Conservation (phyloP, 768 basidiomycete species). For the Austroboletus eburneus region DNA sequence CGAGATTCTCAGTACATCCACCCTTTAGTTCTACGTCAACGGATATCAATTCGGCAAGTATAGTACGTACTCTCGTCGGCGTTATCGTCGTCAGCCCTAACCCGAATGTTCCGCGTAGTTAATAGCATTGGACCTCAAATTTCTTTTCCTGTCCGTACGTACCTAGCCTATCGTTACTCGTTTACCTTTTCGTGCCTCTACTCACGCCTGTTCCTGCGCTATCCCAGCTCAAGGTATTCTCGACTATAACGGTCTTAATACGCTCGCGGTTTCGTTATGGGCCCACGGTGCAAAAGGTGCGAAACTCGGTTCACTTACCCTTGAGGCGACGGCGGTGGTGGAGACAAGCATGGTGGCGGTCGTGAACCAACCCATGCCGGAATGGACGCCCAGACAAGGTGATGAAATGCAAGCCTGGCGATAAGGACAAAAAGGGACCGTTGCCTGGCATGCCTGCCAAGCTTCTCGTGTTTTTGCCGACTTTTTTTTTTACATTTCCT, state of each 20-base stretch:
- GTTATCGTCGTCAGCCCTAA: not conserved
- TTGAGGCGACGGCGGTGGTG: slow-evolving; percentile 34
- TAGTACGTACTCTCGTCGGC: slow-evolving; percentile 4
- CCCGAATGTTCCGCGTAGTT: slow-evolving; percentile 2
- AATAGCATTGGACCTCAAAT: slow-evolving; percentile 24
- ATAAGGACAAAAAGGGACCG: not conserved
- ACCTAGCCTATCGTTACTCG: not conserved
- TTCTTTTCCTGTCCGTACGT: slow-evolving; percentile 26
- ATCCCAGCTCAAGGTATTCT: slow-evolving; percentile 45
- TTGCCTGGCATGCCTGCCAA: too few relatives aligned
- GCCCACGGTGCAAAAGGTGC: slow-evolving; percentile 39
- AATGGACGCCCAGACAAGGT: slow-evolving; percentile 19
- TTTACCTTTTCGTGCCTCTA: not conserved
- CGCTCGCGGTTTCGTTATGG: slow-evolving; percentile 48
- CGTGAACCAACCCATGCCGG: slow-evolving; percentile 27
- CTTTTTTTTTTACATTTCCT: too few relatives aligned
- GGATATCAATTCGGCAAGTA: slow-evolving; percentile 28
- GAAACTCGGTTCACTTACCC: slow-evolving; percentile 36
- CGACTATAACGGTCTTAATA: slow-evolving; percentile 45
- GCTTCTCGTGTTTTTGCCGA: too few relatives aligned
- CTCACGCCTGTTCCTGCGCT: slow-evolving; percentile 7
- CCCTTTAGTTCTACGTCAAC: slow-evolving; percentile 28
- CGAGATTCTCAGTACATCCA: too few relatives aligned
- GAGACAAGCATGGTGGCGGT: slow-evolving; percentile 22
- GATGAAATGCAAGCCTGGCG: not conserved